A percentile compares a stretch with the other conserved stretches of the same genome.
Conservation (phyloP, 768 basidiomycete species). For the Fomitopsis pulvina region DNA sequence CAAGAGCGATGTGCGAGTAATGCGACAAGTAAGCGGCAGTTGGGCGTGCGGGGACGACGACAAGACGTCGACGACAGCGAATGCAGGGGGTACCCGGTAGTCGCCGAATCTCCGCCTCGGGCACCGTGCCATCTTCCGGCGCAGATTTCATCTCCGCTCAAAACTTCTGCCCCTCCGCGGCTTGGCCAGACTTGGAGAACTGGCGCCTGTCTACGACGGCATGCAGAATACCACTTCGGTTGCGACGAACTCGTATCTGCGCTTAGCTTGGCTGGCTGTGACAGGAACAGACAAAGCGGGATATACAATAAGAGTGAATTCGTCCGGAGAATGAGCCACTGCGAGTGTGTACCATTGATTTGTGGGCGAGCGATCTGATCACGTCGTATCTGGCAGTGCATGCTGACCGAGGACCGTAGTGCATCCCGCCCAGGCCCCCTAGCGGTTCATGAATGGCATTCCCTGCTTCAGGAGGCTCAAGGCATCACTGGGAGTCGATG, state of each 20-base stretch:
- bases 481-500: neutral
- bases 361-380: neutral
- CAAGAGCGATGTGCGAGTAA: neutral
- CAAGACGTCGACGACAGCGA: conserved; percentile 2
- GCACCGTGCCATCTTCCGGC: neutral
- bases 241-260: neutral
- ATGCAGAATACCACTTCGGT: neutral
- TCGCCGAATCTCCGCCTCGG: conserved; percentile 1
- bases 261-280: neutral
- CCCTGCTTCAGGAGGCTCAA: neutral
- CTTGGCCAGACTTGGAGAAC: neutral
- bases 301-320: neutral
- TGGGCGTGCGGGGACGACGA: neutral
- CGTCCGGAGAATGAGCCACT: neutral
- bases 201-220: neutral
- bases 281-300: neutral
- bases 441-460: no score
- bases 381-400: neutral
- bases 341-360: neutral
- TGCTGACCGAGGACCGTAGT: neutral
- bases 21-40: neutral
- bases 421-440: neutral
- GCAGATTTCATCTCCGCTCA: neutral
- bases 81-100: neutral
- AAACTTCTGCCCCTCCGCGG: neutral